These are phyloP conservation scores for Stentor coeruleus DNA, from an alignment of 73 alveolate genomes.

Conservation along the genomic window DNA sequence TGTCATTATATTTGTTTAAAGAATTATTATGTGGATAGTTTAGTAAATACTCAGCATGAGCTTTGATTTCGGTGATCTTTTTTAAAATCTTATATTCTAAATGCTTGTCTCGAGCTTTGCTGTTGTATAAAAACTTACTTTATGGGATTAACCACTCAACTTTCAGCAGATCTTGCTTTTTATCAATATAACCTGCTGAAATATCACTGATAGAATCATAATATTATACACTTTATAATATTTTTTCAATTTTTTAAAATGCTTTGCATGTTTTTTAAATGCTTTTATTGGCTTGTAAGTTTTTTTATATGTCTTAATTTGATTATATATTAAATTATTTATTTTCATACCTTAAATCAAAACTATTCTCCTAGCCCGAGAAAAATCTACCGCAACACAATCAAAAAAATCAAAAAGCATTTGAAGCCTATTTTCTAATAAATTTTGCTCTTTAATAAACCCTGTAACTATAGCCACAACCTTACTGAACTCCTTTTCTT, in stretches of 20 bases:
- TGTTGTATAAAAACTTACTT: slow-evolving; percentile 6
- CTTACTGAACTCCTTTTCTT: neutral
- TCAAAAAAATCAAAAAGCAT: neutral
- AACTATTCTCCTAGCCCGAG: too few relatives aligned
- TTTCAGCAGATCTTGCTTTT: slow-evolving; percentile 32
- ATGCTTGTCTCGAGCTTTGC: slow-evolving; percentile 45
- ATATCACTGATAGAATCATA: too few relatives aligned
- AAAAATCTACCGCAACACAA: neutral
- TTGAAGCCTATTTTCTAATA: neutral
- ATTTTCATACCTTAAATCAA: too few relatives aligned
- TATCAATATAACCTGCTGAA: slow-evolving; percentile 27
- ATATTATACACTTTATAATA: too few relatives aligned
- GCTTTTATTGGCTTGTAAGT: too few relatives aligned
- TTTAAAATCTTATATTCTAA: slow-evolving; percentile 42
- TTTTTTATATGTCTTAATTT: too few relatives aligned
- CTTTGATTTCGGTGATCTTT: slow-evolving; percentile 67
- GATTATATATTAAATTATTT: too few relatives aligned
- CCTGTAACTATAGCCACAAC: neutral
- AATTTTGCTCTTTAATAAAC: neutral
- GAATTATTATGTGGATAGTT: slow-evolving; percentile 44
- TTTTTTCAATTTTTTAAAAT: too few relatives aligned
- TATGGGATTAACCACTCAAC: slow-evolving; percentile 32
- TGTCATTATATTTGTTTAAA: slow-evolving; percentile 61
- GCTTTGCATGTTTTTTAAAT: too few relatives aligned
- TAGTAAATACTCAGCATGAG: slow-evolving; percentile 52